Percentiles rank a stretch among this genome's conserved stretches.
These are phyloP conservation scores for Zostera marina DNA, from an alignment of 116 monocot species.

Conservation along the genomic window DNA sequence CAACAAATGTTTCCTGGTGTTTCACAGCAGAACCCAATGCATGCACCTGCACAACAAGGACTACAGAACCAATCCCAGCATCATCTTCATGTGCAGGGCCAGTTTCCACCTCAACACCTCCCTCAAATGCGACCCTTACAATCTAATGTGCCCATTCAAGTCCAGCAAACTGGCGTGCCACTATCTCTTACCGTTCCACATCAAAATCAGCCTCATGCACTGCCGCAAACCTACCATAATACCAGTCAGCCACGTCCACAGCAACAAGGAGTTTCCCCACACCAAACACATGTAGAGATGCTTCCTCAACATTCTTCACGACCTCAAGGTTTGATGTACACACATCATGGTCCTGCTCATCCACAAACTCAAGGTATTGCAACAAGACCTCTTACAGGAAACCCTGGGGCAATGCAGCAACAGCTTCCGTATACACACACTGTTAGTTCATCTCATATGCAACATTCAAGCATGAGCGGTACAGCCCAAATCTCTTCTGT, in stretches of 20 bases:
- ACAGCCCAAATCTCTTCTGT: slow-evolving; percentile 3
- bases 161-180: slow-evolving; percentile 16
- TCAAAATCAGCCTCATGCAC: slow-evolving; percentile 12
- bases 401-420: neutral
- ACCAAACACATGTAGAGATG: slow-evolving; percentile 14
- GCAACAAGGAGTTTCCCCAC: slow-evolving; percentile 19
- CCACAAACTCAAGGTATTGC: slow-evolving; percentile 2
- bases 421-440: slow-evolving; percentile 4
- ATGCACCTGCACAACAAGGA: slow-evolving; percentile 25
- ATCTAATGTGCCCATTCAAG: slow-evolving; percentile 23
- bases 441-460: neutral
- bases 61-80: slow-evolving; percentile 17
- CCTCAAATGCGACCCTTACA: slow-evolving; percentile 25
- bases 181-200: slow-evolving; percentile 17
- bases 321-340: slow-evolving; percentile 25
- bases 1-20: slow-evolving; percentile 11
- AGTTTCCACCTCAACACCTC: slow-evolving; percentile 28
- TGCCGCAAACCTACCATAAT: slow-evolving; percentile 23
- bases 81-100: slow-evolving; percentile 21
- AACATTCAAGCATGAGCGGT: neutral
- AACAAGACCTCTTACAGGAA: neutral
- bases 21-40: slow-evolving; percentile 18
- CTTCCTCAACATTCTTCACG: slow-evolving; percentile 27
- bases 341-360: slow-evolving; percentile 20
- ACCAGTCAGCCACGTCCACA: slow-evolving; percentile 19